Percentiles rank a stretch among this genome's conserved stretches.
phyloP scores from a whole-genome alignment of 495 filamentous ascomycete genomes.

The Tirmania nivea region DNA sequence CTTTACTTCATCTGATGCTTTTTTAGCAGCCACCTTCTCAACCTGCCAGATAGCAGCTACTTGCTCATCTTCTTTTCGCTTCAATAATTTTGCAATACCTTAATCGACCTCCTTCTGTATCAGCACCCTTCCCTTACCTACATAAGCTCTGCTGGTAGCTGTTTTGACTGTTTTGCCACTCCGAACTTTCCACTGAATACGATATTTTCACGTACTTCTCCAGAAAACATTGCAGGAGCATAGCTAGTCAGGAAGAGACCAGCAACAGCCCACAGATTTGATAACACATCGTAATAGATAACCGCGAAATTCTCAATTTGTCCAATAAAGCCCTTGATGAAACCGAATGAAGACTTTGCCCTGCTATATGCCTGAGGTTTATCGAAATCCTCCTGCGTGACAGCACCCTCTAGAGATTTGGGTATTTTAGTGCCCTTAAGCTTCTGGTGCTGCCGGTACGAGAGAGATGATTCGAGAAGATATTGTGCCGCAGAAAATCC shows the following conservation, averaged over 20 bases:
- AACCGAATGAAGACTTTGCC: slow-evolving; percentile 75
- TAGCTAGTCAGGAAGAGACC: slow-evolving; percentile 51
- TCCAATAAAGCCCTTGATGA: slow-evolving; percentile 46
- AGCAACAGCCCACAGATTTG: slow-evolving; percentile 67
- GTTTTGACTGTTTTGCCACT: no score
- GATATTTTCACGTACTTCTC: not conserved
- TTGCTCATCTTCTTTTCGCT: no score
- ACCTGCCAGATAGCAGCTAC: no score
- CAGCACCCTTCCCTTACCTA: no score
- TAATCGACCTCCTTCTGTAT: no score
- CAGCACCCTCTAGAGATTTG: slow-evolving; percentile 62
- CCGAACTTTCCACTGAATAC: no score
- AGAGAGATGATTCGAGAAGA: slow-evolving; percentile 64
- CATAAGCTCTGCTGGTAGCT: no score
- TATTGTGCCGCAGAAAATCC: slow-evolving; percentile 82
- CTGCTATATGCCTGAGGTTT: slow-evolving; percentile 93
- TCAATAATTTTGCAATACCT: no score
- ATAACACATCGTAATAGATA: slow-evolving; percentile 75
- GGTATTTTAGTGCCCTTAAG: slow-evolving; percentile 59
- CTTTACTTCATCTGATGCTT: no score
- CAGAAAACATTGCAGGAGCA: slow-evolving; percentile 54
- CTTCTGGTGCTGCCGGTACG: slow-evolving; percentile 67
- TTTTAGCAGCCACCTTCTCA: no score
- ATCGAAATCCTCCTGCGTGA: slow-evolving; percentile 76
- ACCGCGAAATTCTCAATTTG: slow-evolving; percentile 70